phyloP scores from a whole-genome alignment of 306 rosid genomes.

The Parietaria judaica region DNA sequence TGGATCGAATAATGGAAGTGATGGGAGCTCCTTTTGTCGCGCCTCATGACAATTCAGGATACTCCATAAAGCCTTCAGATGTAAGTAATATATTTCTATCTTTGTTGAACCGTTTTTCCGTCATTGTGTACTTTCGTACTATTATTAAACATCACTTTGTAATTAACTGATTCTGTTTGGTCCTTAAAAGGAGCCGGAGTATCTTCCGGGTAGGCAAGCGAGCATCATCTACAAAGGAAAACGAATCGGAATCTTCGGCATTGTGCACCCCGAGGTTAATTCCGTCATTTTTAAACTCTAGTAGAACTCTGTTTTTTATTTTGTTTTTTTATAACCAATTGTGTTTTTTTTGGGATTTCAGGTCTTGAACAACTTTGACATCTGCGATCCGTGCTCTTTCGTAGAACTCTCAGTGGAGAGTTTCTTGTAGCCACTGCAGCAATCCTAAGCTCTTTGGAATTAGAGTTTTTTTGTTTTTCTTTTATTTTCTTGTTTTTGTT shows the following conservation, averaged over 20 bases:
- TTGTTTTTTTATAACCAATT: neutral
- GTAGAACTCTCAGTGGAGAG: constrained; percentile 64
- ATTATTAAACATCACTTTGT: neutral
- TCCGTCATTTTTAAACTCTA: too few species aligned
- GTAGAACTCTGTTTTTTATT: too few species aligned
- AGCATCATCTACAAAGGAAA: constrained; percentile 58
- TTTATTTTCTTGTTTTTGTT: neutral
- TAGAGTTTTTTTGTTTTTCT: neutral
- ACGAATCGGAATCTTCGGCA: constrained; percentile 70
- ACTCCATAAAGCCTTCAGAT: constrained; percentile 51
- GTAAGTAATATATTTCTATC: constrained; percentile 35
- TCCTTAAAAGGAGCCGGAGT: constrained; percentile 66
- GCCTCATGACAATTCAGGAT: constrained; percentile 45
- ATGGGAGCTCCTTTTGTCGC: constrained; percentile 60
- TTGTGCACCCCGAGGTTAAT: constrained; percentile 89
- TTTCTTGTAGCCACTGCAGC: constrained; percentile 23
- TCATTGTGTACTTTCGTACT: too few species aligned
- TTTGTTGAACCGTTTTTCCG: neutral
- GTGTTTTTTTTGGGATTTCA: constrained; percentile 20
- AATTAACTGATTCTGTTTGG: neutral
- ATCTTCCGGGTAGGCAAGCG: constrained; percentile 79
- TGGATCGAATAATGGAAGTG: constrained; percentile 80
- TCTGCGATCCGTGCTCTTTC: constrained; percentile 89
- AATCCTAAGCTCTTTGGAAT: neutral
- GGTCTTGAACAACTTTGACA: constrained; percentile 79